These are phyloP conservation scores for Ophiostoma quercus DNA, from an alignment of 2,329 filamentous ascomycete species.

Conservation along the genomic window DNA sequence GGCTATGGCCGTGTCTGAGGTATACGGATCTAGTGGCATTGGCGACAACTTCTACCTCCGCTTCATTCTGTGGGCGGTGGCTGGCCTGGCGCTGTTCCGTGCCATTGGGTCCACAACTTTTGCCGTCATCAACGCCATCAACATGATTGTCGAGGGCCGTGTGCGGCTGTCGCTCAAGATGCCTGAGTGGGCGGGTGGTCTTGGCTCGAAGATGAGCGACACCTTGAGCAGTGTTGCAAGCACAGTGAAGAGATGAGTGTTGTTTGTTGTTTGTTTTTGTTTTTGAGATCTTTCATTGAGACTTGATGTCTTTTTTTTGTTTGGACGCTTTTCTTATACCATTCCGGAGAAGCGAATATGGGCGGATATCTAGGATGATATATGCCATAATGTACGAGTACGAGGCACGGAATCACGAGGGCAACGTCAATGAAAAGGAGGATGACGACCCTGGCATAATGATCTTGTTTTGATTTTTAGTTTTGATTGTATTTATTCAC, in stretches of 20 bases:
- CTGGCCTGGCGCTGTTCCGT: slow-evolving; percentile 78
- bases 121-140: slow-evolving; percentile 75
- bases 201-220: slow-evolving; percentile 29
- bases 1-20: slow-evolving; percentile 87
- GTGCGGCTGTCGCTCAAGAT: slow-evolving; percentile 56
- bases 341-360: background rate
- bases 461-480: slow-evolving; percentile 9
- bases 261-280: slow-evolving; percentile 6
- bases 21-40: slow-evolving; percentile 67
- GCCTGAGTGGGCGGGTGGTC: slow-evolving; percentile 46
- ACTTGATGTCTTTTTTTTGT: background rate
- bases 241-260: slow-evolving; percentile 18
- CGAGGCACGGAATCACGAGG: background rate
- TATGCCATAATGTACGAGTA: slow-evolving; percentile 16
- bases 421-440: background rate
- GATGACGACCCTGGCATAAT: background rate
- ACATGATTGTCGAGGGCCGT: slow-evolving; percentile 80
- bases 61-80: slow-evolving; percentile 91
- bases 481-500: background rate
- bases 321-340: slow-evolving; percentile 12
- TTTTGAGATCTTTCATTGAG: background rate
- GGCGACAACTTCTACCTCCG: slow-evolving; percentile 83
- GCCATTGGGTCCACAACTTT: slow-evolving; percentile 78
- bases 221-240: slow-evolving; percentile 18
- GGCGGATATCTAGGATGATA: background rate